phyloP scores from a whole-genome alignment of 2,329 filamentous ascomycete genomes.

The Clonostachys rosea region DNA sequence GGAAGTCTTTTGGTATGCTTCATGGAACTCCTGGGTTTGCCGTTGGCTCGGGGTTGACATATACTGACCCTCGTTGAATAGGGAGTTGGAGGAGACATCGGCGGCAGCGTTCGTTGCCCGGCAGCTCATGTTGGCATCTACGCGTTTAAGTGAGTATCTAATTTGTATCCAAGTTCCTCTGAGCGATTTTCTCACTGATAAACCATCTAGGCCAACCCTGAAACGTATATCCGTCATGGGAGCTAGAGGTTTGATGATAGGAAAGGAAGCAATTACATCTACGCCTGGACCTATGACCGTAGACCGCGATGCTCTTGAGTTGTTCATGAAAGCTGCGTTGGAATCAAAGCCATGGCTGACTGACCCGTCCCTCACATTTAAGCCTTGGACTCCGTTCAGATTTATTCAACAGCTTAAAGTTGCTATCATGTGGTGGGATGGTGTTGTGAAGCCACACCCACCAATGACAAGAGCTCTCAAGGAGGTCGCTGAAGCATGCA shows the following conservation, averaged over 20 bases:
- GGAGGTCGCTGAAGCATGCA: constrained; percentile 45
- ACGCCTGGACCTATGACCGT: constrained; percentile 25
- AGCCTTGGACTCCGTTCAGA: constrained; percentile 23
- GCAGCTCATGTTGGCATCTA: constrained; percentile 26
- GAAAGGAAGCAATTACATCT: constrained; percentile 25
- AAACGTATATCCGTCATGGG: constrained; percentile 20
- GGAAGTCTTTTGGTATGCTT: constrained; percentile 27
- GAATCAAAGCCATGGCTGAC: constrained; percentile 22
- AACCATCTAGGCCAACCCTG: constrained; percentile 16
- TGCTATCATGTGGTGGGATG: constrained; percentile 56
- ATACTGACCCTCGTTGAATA: not conserved
- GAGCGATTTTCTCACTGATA: not conserved
- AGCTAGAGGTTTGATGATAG: constrained; percentile 17
- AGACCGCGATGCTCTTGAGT: constrained; percentile 23
- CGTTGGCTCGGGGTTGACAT: not conserved
- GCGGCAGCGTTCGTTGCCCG: constrained; percentile 30
- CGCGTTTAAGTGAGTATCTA: constrained; percentile 22
- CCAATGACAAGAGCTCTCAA: constrained; percentile 52
- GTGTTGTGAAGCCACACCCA: constrained; percentile 54
- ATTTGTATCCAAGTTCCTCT: not conserved
- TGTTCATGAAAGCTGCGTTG: constrained; percentile 23
- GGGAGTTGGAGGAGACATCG: constrained; percentile 36
- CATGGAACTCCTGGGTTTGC: no score
- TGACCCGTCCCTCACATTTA: constrained; percentile 21
- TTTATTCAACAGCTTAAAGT: constrained; percentile 46